Base-by-base conservation (phyloP, 192 early-diverging fungal genomes). In the Rhizoclosmatium sp. region DNA sequence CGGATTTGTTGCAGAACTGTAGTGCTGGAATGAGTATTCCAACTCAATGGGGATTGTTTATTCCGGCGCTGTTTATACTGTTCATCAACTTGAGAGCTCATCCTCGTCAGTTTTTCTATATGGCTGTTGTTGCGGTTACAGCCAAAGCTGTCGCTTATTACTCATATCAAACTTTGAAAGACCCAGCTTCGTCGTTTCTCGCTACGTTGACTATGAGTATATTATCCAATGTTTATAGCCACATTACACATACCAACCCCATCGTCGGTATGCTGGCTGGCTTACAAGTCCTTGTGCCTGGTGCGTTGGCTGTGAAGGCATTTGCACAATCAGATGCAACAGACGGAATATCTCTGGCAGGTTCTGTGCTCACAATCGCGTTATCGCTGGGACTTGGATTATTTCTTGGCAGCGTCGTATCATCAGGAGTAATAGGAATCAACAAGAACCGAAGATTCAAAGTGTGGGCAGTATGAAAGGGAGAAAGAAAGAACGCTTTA, bases 1-100 rank as follows among this genome's bases (percentile, higher is more conserved):
- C 31, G 31, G 31, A 31, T 31, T 31, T 31, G 31, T 31, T 31
- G 31, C 31, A 31, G 31, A 31, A 31, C 31, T 31, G 31, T 31
- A 31, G 31, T 31, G 31, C 31, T 0, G 31, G 31, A 31, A 31
- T 31, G 31, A 31, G 31, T 31, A 31, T 31, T 31, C 31, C 31
- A 0, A 31, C 48, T 48, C 48, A 79, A 54, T 51, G 78, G 42
- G 58, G 60, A 4, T 47, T 84, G 39, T 84, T 82, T 72, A 45
- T 82, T 48, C 83, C 83, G 12, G 78, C 78, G 47, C 46, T 70
- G 40, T 31, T 84, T 42, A 62, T 72, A 2, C 59, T 80, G 19
- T 48, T 73, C 66, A 66, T 84, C 31, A 67, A 72, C 47, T 56
- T 83, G 47, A 69, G 64, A 31, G 83, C 83, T n/a, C 83, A 84